Conservation (phyloP, 257 asterid genomes). For the Plantago ovata region DNA sequence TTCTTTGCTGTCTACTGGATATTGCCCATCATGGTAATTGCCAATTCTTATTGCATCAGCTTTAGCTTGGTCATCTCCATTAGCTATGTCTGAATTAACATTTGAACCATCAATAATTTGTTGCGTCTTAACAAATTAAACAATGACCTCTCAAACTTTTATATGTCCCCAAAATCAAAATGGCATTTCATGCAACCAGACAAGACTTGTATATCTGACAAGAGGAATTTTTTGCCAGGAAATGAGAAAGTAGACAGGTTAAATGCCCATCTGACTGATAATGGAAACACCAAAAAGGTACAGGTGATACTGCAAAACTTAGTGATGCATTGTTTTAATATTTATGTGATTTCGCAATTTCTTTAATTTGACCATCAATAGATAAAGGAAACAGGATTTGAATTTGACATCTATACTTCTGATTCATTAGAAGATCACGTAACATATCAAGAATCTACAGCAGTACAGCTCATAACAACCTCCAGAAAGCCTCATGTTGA, state of each 20-base stretch:
- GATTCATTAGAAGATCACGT: too few species aligned
- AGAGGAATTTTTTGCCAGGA: neutral
- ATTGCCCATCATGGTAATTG: constrained; percentile 45
- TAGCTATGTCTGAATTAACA: constrained; percentile 49
- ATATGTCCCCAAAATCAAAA: neutral
- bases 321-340: too few species aligned
- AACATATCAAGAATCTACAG: too few species aligned
- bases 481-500: too few species aligned
- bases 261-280: neutral
- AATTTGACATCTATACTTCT: too few species aligned
- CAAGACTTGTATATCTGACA: neutral
- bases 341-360: too few species aligned
- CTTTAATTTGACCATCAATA: too few species aligned
- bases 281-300: too few species aligned
- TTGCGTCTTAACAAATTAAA: neutral
- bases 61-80: constrained; percentile 69
- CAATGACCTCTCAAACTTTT: neutral
- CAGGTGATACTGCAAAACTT: too few species aligned
- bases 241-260: neutral
- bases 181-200: constrained; percentile 4
- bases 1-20: constrained; percentile 64
- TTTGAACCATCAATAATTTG: constrained; percentile 6
- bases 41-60: constrained; percentile 76
- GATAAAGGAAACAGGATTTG: too few species aligned
- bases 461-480: too few species aligned